phyloP scores from a whole-genome alignment of 1,284 basidiomycete genomes.

The Boletellus sp. region DNA sequence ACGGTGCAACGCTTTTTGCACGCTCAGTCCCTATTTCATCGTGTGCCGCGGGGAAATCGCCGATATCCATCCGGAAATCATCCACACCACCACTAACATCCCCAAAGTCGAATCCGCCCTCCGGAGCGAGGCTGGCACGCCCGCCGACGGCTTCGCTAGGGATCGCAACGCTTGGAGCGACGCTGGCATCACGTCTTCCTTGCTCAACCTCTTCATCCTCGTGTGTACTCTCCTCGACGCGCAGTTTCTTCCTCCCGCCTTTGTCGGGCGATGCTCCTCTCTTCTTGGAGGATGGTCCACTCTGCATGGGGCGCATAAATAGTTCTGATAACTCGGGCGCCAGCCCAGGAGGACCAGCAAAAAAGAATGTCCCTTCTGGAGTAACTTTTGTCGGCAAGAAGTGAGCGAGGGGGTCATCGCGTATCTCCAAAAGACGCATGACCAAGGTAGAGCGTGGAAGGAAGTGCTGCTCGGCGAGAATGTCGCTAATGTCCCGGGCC shows the following conservation, averaged over 20 bases:
- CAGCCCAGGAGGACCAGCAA: slow-evolving; percentile 77
- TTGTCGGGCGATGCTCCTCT: slow-evolving; percentile 52
- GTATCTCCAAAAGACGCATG: slow-evolving; percentile 80
- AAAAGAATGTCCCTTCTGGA: slow-evolving; percentile 70
- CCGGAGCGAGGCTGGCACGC: slow-evolving; percentile 49
- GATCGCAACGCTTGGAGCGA: slow-evolving; percentile 53
- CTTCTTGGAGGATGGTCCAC: slow-evolving; percentile 47
- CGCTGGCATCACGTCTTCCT: slow-evolving; percentile 59
- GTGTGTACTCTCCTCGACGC: slow-evolving; percentile 48
- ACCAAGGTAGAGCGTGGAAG: slow-evolving; percentile 80
- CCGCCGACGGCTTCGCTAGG: slow-evolving; percentile 51
- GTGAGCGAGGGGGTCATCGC: slow-evolving; percentile 79
- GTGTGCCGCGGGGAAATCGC: slow-evolving; percentile 31
- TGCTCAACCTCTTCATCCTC: slow-evolving; percentile 65
- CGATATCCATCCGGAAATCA: slow-evolving; percentile 65
- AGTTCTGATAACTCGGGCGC: slow-evolving; percentile 78
- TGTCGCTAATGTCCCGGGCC: slow-evolving; percentile 67
- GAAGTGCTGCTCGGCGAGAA: slow-evolving; percentile 76
- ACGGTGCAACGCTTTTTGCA: slow-evolving; percentile 39
- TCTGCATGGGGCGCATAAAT: slow-evolving; percentile 75
- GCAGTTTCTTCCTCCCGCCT: slow-evolving; percentile 58
- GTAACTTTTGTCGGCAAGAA: slow-evolving; percentile 80
- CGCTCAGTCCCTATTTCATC: slow-evolving; percentile 28
- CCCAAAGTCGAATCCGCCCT: slow-evolving; percentile 53
- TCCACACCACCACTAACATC: slow-evolving; percentile 53